Evolutionary conservation across 208 protist genomes (phyloP).

Genomic region (Trypanosoma brucei): DNA sequence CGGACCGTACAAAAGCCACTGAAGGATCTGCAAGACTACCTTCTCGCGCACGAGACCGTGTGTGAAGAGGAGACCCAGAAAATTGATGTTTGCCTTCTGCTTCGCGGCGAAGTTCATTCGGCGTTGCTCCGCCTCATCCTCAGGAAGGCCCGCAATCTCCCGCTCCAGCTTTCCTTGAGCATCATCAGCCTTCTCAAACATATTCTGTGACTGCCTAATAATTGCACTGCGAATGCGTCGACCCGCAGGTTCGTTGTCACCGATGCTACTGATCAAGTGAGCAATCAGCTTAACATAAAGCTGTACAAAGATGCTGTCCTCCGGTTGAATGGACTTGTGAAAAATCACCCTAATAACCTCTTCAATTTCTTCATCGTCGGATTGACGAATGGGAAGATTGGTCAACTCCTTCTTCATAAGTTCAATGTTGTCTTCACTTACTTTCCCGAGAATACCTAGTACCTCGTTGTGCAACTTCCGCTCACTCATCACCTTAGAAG

Average conservation of each 20-base stretch:
- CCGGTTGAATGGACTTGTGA: constrained; percentile 76
- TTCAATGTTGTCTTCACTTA: constrained; percentile 63
- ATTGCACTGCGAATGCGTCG: constrained; percentile 67
- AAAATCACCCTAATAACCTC: constrained; percentile 84
- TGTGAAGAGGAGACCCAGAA: constrained; percentile 74
- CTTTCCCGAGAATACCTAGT: constrained; percentile 77
- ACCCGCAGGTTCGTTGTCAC: constrained; percentile 57
- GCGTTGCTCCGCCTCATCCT: constrained; percentile 56
- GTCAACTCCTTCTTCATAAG: constrained; percentile 73
- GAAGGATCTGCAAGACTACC: constrained; percentile 62
- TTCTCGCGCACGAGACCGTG: constrained; percentile 46
- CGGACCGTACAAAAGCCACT: constrained; percentile 67
- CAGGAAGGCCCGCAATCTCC: constrained; percentile 34
- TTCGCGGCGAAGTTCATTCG: constrained; percentile 60
- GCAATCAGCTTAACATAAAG: constrained; percentile 79
- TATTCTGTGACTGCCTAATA: constrained; percentile 63
- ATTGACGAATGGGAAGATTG: constrained; percentile 80
- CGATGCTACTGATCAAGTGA: constrained; percentile 65
- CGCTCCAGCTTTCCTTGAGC: constrained; percentile 40
- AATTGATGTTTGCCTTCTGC: constrained; percentile 85
- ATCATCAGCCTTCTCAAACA: constrained; percentile 54
- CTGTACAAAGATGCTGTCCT: constrained; percentile 67
- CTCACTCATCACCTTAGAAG: constrained; percentile 61
- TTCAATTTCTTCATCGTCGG: constrained; percentile 73
- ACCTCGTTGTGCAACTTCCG: constrained; percentile 86